These are phyloP conservation scores for Hemerocallis citrina DNA, from an alignment of 106 monocot species.

Conservation along the genomic window DNA sequence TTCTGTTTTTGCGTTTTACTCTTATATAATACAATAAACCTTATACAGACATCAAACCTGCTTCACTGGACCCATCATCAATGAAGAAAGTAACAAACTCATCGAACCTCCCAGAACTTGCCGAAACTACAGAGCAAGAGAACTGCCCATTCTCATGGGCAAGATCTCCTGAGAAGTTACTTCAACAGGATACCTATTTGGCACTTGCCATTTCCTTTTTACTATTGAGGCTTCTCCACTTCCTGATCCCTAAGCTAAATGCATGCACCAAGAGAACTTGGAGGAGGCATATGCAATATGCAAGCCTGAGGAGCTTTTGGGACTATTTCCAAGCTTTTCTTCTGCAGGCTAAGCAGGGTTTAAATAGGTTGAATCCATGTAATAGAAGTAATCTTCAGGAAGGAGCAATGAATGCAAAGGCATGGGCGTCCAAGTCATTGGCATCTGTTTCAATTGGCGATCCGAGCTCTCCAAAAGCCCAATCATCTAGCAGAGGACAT, in stretches of 20 bases:
- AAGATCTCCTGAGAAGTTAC: slow-evolving; percentile 79
- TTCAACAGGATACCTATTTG: slow-evolving; percentile 48
- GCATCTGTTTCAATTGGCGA: slow-evolving; percentile 67
- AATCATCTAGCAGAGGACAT: not conserved
- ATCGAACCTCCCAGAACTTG: slow-evolving; percentile 10
- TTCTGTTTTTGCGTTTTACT: not conserved
- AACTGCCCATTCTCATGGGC: slow-evolving; percentile 89
- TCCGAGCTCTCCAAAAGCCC: slow-evolving; percentile 40
- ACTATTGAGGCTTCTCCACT: slow-evolving; percentile 38
- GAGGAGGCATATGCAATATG: slow-evolving; percentile 38
- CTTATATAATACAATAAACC: not conserved
- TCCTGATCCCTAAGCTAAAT: slow-evolving; percentile 45
- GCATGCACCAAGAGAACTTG: slow-evolving; percentile 27
- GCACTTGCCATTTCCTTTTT: slow-evolving; percentile 53
- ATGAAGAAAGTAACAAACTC: slow-evolving; percentile 13
- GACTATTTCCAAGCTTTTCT: slow-evolving; percentile 28
- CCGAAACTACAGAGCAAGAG: slow-evolving; percentile 31
- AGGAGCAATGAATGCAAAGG: slow-evolving; percentile 58
- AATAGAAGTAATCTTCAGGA: slow-evolving; percentile 52
- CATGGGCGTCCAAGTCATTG: slow-evolving; percentile 74
- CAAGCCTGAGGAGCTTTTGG: slow-evolving; percentile 29
- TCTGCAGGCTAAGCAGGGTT: slow-evolving; percentile 28
- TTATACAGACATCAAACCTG: slow-evolving; percentile 40
- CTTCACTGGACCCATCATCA: slow-evolving; percentile 10
- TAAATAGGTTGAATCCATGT: slow-evolving; percentile 33